Conservation (phyloP, 805 yeast genomes). For the Tetrapisispora pingtungensis region DNA sequence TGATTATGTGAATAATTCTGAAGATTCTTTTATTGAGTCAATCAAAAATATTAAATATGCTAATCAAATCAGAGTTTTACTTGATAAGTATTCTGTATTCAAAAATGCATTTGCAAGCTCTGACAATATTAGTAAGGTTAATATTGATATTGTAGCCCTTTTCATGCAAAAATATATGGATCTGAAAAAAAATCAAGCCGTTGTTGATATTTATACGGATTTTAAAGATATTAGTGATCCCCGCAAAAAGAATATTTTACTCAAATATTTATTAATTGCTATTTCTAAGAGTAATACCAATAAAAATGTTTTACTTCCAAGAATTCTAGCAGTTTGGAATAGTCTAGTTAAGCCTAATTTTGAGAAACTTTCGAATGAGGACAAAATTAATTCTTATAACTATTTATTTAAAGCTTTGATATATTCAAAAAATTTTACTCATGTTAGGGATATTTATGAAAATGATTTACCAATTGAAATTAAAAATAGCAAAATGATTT, state of each 20-base stretch:
- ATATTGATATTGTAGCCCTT: slow-evolving; percentile 10
- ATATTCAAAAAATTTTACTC: slow-evolving; percentile 10
- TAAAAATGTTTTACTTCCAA: slow-evolving; percentile 10
- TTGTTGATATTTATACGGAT: slow-evolving; percentile 14
- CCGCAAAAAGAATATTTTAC: slow-evolving; percentile 3
- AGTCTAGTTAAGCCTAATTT: slow-evolving; percentile 12
- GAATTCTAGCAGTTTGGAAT: slow-evolving; percentile 28
- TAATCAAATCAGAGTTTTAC: not conserved
- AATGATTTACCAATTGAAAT: slow-evolving; percentile 17
- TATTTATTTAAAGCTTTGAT: slow-evolving; percentile 16
- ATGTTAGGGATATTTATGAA: slow-evolving; percentile 18
- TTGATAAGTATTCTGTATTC: not conserved
- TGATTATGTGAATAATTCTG: slow-evolving; percentile 7
- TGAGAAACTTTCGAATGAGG: slow-evolving; percentile 3
- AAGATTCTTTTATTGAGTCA: slow-evolving; percentile 6
- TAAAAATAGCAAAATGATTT: slow-evolving; percentile 11
- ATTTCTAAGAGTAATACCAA: slow-evolving; percentile 13
- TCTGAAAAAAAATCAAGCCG: slow-evolving; percentile 13
- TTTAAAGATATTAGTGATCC: slow-evolving; percentile 8
- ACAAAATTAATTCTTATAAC: slow-evolving; percentile 13
- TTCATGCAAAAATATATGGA: slow-evolving; percentile 19
- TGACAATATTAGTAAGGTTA: not conserved
- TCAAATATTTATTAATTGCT: slow-evolving; percentile 15
- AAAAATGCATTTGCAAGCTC: not conserved
- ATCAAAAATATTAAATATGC: slow-evolving; percentile 6